These are phyloP conservation scores for Phoma sp. DNA, from an alignment of 2,329 filamentous ascomycete genomes.

Conservation along the genomic window DNA sequence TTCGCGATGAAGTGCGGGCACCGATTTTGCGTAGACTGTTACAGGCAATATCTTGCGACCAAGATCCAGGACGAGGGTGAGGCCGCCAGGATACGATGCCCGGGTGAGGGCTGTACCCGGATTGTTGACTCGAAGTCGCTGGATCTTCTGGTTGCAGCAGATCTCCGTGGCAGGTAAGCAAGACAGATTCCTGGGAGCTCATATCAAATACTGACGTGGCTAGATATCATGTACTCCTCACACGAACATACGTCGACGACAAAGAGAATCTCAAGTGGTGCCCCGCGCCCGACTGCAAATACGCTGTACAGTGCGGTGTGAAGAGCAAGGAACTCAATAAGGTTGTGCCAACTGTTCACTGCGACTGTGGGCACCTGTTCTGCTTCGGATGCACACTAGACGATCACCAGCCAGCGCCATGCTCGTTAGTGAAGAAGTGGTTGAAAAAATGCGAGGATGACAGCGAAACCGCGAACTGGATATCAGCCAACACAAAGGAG, in stretches of 20 bases:
- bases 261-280: conserved; percentile 97
- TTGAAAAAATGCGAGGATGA: conserved; percentile 98
- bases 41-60: conserved; percentile 85
- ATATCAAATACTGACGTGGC: conserved; percentile 20
- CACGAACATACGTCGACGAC: conserved; percentile 94
- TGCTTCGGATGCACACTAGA: conserved; percentile 92
- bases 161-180: conserved; percentile 62
- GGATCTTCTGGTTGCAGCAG: conserved; percentile 71
- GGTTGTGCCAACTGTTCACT: conserved; percentile 89
- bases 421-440: conserved; percentile 90
- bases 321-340: conserved; percentile 86
- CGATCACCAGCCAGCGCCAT: conserved; percentile 94
- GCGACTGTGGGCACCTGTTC: conserved; percentile 83
- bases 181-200: neutral
- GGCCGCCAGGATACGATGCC: conserved; percentile 92
- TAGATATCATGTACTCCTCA: conserved; percentile 85
- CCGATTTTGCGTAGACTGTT: conserved; percentile 91
- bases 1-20: conserved; percentile 97
- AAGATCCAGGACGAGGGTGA: conserved; percentile 97
- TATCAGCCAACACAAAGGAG: conserved; percentile 98
- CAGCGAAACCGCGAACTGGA: conserved; percentile 98
- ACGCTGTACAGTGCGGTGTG: conserved; percentile 85
- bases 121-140: conserved; percentile 92
- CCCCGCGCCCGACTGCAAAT: conserved; percentile 94
- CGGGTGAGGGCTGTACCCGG: conserved; percentile 82